Conservation (phyloP, 345 rosid genomes). For the Punica granatum region DNA sequence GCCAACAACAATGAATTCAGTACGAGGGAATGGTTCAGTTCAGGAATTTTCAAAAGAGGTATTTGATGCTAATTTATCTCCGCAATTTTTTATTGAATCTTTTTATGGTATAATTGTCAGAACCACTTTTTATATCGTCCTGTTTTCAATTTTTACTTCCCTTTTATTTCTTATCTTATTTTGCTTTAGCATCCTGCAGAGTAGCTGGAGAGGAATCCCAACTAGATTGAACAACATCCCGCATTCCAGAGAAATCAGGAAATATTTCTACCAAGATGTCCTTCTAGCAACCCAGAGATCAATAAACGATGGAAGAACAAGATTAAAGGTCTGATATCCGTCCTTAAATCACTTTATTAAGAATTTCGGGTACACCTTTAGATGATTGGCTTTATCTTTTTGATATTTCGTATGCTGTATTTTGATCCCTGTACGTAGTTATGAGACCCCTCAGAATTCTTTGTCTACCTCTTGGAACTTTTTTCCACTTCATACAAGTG, state of each 20-base stretch:
- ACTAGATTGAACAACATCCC: constrained; percentile 89
- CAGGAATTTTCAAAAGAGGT: constrained; percentile 42
- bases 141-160: too few species aligned
- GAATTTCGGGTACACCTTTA: not conserved
- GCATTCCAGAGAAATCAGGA: constrained; percentile 88
- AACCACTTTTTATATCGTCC: too few species aligned
- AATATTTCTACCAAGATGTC: constrained; percentile 84
- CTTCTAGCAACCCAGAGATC: constrained; percentile 69
- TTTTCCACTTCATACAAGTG: not conserved
- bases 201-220: constrained; percentile 89
- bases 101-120: too few species aligned
- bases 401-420: not conserved
- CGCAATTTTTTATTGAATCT: not conserved
- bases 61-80: not conserved
- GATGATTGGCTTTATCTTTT: not conserved
- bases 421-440: not conserved
- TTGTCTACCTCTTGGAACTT: not conserved
- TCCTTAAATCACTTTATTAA: not conserved
- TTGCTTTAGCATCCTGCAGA: constrained; percentile 44
- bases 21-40: constrained; percentile 16
- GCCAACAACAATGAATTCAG: constrained; percentile 26
- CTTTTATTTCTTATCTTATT: constrained; percentile 23
- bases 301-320: constrained; percentile 57
- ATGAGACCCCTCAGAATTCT: not conserved
- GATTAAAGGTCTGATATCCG: constrained; percentile 46